These are phyloP conservation scores for Kandelia obovata DNA, from an alignment of 345 rosid species.

Conservation along the genomic window DNA sequence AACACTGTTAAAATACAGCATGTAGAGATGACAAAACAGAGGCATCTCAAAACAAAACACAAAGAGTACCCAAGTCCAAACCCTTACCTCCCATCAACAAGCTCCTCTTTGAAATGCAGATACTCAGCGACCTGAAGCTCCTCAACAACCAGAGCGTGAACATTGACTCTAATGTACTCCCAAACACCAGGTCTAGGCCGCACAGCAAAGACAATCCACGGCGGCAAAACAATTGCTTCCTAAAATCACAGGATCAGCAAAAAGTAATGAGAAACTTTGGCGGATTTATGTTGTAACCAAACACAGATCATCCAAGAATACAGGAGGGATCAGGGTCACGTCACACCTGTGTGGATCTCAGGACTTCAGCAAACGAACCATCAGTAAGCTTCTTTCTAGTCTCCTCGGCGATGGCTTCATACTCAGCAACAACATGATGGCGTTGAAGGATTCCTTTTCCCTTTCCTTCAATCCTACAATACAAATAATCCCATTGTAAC, in stretches of 20 bases:
- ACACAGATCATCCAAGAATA: neutral
- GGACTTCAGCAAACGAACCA: constrained; percentile 63
- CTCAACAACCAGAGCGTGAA: constrained; percentile 78
- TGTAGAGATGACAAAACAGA: neutral
- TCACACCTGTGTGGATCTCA: constrained; percentile 62
- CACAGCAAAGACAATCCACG: constrained; percentile 90
- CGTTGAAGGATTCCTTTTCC: constrained; percentile 78
- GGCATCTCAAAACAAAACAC: constrained; percentile 3
- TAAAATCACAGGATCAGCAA: constrained; percentile 20
- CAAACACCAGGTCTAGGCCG: constrained; percentile 97
- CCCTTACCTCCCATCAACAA: constrained; percentile 79
- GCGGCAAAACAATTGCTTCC: constrained; percentile 92
- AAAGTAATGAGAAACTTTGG: neutral
- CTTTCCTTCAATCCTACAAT: constrained; percentile 57
- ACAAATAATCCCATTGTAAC: constrained; percentile 1
- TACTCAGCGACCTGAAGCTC: constrained; percentile 74
- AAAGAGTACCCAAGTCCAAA: neutral
- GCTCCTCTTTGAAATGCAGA: constrained; percentile 93
- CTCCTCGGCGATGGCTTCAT: constrained; percentile 59
- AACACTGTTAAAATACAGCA: constrained; percentile 3
- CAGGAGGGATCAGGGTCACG: neutral
- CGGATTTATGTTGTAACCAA: neutral
- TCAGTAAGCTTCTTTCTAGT: constrained; percentile 46
- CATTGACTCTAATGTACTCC: constrained; percentile 79
- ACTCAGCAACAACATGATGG: constrained; percentile 68